A percentile compares a stretch with the other conserved stretches of the same genome.
phyloP scores from a whole-genome alignment of 2,329 filamentous ascomycete genomes.

The Epichloe bromicola region DNA sequence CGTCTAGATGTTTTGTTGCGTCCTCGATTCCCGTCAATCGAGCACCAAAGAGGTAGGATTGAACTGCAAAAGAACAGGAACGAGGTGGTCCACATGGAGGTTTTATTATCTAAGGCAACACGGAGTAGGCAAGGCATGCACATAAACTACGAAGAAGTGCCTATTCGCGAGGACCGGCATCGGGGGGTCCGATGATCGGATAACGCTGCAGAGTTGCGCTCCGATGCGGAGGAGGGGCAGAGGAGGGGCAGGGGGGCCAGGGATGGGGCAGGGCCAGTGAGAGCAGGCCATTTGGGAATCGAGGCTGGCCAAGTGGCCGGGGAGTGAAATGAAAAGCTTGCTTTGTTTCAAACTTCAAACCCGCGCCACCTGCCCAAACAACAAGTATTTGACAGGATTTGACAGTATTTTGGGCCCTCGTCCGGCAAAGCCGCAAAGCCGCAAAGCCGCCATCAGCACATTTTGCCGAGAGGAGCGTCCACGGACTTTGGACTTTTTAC shows the following conservation, averaged over 20 bases:
- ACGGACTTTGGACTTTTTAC: no score
- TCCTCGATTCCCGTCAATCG: no score
- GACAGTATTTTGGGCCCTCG: no score
- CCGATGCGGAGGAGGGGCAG: constrained; percentile 5
- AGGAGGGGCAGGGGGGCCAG: no score
- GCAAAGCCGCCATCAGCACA: no score
- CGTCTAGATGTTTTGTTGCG: no score
- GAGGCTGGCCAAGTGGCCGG: not conserved
- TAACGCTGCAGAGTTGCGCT: not conserved
- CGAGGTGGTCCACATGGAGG: not conserved
- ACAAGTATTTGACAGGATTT: no score
- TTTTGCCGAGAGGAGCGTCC: no score
- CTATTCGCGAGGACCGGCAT: constrained; percentile 4
- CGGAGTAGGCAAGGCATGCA: not conserved
- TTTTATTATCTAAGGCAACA: not conserved
- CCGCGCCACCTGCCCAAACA: no score
- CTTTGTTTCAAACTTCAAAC: no score
- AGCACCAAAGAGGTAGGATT: no score
- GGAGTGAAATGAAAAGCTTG: not conserved
- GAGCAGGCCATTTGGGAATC: not conserved
- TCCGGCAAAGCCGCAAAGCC: no score
- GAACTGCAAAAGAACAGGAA: not conserved
- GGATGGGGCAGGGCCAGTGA: not conserved
- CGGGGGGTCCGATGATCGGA: constrained; percentile 13
- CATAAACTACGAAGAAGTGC: not conserved